phyloP scores from a whole-genome alignment of 805 yeast genomes.

The Metschnikowia baotianmanensis region DNA sequence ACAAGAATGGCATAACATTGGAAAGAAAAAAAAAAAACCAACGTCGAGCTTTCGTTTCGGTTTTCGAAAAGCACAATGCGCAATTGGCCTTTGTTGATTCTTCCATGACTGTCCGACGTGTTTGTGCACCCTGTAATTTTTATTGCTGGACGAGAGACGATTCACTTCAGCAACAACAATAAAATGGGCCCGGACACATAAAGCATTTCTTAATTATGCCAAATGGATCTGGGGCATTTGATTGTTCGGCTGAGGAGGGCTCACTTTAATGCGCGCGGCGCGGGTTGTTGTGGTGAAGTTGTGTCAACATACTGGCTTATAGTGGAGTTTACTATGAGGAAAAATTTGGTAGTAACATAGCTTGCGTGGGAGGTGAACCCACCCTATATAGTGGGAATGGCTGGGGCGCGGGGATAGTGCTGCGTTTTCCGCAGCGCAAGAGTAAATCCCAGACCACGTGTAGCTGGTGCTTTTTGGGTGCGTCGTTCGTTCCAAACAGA shows the following conservation, averaged over 20 bases:
- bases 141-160: too few species aligned
- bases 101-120: too few species aligned
- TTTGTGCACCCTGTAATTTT: too few species aligned
- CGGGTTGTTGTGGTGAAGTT: slow-evolving; percentile 7
- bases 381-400: slow-evolving; percentile 21
- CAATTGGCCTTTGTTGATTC: too few species aligned
- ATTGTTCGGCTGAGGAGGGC: not conserved
- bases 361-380: slow-evolving; percentile 19
- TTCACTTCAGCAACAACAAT: not conserved
- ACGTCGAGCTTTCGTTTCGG: too few species aligned
- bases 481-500: not conserved
- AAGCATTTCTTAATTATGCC: not conserved
- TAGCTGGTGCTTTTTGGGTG: slow-evolving; percentile 10
- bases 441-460: slow-evolving; percentile 17
- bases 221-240: not conserved
- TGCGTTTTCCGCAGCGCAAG: slow-evolving; percentile 18
- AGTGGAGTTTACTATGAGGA: slow-evolving; percentile 19
- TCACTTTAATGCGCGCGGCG: slow-evolving; percentile 16
- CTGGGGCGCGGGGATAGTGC: slow-evolving; percentile 20
- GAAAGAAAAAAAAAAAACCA: too few species aligned
- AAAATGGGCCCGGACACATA: not conserved
- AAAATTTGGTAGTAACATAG: slow-evolving; percentile 19
- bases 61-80: too few species aligned
- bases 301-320: slow-evolving; percentile 20
- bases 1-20: too few species aligned